Conservation (phyloP, 2,329 filamentous ascomycete genomes). For the Fusarium nygamai region DNA sequence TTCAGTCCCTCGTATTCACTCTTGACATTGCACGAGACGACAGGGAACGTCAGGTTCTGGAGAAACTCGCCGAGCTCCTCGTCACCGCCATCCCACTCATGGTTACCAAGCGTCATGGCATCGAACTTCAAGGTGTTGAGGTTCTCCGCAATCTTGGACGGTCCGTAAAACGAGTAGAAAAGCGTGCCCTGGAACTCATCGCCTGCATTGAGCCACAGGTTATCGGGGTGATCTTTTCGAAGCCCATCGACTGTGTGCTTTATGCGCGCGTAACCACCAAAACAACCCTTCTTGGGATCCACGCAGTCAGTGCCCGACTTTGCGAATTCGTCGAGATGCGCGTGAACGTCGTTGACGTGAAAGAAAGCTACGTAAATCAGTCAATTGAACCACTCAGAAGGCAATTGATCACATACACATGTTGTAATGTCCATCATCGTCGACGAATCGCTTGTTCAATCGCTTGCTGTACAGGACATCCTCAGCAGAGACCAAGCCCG, state of each 20-base stretch:
- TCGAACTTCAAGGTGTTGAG: constrained; percentile 74
- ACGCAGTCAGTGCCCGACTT: constrained; percentile 71
- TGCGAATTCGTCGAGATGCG: constrained; percentile 71
- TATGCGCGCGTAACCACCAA: constrained; percentile 71
- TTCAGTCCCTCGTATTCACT: constrained; percentile 69
- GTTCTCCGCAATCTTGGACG: constrained; percentile 74
- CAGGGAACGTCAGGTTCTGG: constrained; percentile 70
- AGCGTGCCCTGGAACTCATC: constrained; percentile 76
- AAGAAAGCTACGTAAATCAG: constrained; percentile 61
- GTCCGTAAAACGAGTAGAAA: constrained; percentile 73
- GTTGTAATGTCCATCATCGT: constrained; percentile 62
- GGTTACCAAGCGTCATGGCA: constrained; percentile 74
- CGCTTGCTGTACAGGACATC: constrained; percentile 62
- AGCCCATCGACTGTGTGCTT: constrained; percentile 68
- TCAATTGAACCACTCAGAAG: not conserved
- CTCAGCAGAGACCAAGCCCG: constrained; percentile 48
- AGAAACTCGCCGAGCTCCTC: constrained; percentile 70
- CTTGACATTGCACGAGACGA: constrained; percentile 70
- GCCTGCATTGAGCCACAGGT: constrained; percentile 71
- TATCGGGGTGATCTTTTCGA: constrained; percentile 66
- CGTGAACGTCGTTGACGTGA: constrained; percentile 76
- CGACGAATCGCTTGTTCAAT: constrained; percentile 59
- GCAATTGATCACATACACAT: constrained; percentile 52
- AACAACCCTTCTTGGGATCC: constrained; percentile 65
- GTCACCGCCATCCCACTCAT: constrained; percentile 74